A percentile compares a stretch with the other conserved stretches of the same genome.
These are phyloP conservation scores for Quercus wislizeni DNA, from an alignment of 306 rosid species.

Conservation along the genomic window DNA sequence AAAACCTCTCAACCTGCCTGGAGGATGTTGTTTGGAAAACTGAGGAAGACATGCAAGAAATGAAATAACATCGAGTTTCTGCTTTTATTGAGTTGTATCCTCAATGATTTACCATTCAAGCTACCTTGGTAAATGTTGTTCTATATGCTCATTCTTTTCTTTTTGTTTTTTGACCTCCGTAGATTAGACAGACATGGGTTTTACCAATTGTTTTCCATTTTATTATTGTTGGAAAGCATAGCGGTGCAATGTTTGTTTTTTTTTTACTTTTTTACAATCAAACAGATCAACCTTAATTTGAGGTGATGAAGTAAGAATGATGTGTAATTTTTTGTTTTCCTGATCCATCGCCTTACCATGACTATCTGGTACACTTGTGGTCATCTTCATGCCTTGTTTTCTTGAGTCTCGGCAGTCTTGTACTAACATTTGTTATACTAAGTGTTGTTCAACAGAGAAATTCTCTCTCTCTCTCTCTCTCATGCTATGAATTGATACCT, in stretches of 20 bases:
- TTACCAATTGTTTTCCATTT: conserved; percentile 34
- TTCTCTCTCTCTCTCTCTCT: too few relatives aligned
- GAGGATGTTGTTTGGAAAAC: conserved; percentile 95
- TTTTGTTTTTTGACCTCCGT: conserved; percentile 21
- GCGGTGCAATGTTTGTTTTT: not conserved
- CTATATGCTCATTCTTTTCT: conserved; percentile 13
- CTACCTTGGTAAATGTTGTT: conserved; percentile 2
- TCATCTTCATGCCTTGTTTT: too few relatives aligned
- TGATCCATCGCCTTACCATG: too few relatives aligned
- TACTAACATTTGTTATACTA: too few relatives aligned
- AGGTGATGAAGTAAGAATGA: conserved; percentile 17
- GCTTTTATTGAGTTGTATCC: conserved; percentile 20
- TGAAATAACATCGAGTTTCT: conserved; percentile 32
- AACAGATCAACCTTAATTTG: conserved; percentile 14
- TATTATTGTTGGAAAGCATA: conserved; percentile 40
- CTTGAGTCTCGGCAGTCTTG: too few relatives aligned
- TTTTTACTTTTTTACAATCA: not conserved
- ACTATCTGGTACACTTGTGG: too few relatives aligned
- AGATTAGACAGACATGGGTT: conserved; percentile 25
- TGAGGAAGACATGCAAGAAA: conserved; percentile 72
- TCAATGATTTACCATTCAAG: not conserved
- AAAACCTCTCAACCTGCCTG: conserved; percentile 70
- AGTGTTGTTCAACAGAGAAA: too few relatives aligned
- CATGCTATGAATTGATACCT: too few relatives aligned
- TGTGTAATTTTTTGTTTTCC: not conserved